Percentiles rank a stretch among this genome's conserved stretches.
These are phyloP conservation scores for Silene coronaria DNA, from an alignment of 179 eudicot genomes.

Conservation along the genomic window DNA sequence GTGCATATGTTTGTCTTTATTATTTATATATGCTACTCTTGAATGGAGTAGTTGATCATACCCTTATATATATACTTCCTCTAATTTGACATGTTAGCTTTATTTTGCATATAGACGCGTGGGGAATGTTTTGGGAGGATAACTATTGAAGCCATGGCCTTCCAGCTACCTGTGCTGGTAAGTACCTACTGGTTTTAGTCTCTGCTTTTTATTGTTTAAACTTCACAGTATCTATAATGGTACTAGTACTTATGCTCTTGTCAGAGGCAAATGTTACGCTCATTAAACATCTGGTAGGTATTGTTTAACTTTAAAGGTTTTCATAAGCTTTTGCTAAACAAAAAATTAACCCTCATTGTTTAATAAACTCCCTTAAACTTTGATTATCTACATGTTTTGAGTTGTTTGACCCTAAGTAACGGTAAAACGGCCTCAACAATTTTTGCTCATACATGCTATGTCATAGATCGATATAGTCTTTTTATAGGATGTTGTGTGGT, in stretches of 20 bases:
- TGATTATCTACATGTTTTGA: neutral
- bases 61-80: neutral
- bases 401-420: neutral
- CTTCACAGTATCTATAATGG: neutral
- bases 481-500: neutral
- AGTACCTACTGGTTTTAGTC: conserved; percentile 10
- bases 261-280: neutral
- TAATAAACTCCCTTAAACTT: neutral
- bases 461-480: neutral
- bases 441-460: neutral
- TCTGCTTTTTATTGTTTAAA: neutral
- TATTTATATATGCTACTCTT: neutral
- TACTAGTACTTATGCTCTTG: neutral
- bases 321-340: neutral
- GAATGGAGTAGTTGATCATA: neutral
- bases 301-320: neutral
- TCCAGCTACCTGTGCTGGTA: conserved; percentile 89
- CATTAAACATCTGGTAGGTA: neutral
- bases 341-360: too few relatives aligned
- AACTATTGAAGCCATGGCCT: conserved; percentile 97
- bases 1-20: neutral
- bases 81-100: neutral
- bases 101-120: conserved; percentile 46
- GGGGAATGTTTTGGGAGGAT: conserved; percentile 98
- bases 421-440: neutral